These are phyloP conservation scores for Daldinia grandis DNA, from an alignment of 495 filamentous ascomycete species.

Conservation along the genomic window DNA sequence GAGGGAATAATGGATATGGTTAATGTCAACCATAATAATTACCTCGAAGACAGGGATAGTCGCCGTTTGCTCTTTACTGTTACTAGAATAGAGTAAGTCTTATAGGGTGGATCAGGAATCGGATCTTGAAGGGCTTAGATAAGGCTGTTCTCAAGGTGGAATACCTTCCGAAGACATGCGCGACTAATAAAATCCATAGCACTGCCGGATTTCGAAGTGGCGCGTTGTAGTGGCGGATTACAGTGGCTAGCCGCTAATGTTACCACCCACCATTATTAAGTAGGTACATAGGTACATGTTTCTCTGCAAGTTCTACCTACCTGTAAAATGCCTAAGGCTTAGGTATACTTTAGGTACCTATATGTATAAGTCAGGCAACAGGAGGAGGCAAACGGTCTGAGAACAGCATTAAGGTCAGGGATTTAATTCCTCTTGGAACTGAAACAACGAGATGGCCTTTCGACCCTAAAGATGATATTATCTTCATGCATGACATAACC, in stretches of 20 bases:
- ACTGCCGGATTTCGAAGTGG: background rate
- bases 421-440: background rate
- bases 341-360: too few species aligned
- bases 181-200: too few species aligned
- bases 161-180: too few species aligned
- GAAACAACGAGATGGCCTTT: background rate
- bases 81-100: conserved; percentile 21
- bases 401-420: background rate
- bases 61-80: conserved; percentile 28
- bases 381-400: background rate
- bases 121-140: background rate
- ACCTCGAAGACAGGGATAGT: conserved; percentile 15
- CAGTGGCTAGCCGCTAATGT: background rate
- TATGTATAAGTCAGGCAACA: too few species aligned
- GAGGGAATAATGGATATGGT: conserved; percentile 39
- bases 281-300: too few species aligned
- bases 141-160: background rate
- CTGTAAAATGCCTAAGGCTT: too few species aligned
- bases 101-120: background rate
- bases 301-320: too few species aligned
- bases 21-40: conserved; percentile 30
- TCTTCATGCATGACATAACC: background rate
- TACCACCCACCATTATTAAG: too few species aligned
- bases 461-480: background rate
- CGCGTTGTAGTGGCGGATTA: background rate